Base-by-base conservation (phyloP, 2,329 filamentous ascomycete species). In the Fusarium pseudoanthophilum region DNA sequence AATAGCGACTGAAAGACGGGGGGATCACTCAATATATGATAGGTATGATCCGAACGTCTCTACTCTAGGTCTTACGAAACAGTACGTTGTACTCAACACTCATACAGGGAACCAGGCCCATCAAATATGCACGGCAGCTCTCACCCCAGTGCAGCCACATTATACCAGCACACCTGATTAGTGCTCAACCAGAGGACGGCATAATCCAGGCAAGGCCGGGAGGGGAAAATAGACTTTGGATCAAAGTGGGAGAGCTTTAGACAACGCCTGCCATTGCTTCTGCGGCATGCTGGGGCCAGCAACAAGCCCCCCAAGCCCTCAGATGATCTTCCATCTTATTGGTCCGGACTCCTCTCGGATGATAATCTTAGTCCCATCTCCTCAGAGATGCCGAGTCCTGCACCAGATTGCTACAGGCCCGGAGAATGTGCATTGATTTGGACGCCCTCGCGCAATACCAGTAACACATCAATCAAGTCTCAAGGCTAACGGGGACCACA, bases 171-270 rank as follows among this genome's bases (percentile, higher is more conserved):
- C 57, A 51, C 60, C 72, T 62, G 48, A 57, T 68, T 65, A 60
- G 43, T 55, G 32, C 67, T 55, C 56, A 64, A 49, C 63, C 45
- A 59, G 60, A 61, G 64, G 51, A 46, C 60, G 52, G 60, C 52
- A 67, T 56, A 46, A 56, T 57, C 67, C 56, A 67, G 53, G 62
- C 69, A 46, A 68, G 70, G 55, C 62, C 62, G 61, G 61, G 65
- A 74, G 73, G 75, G 74, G 74, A 61, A 71, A 77, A 75, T 77
- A 78, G 36, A 77, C 75, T 77, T 78, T 77, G 43, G 61, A 67
- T 65, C 67, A 73, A 51, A 68, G 64, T 63, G 66, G 64, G 45
- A 73, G 64, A 70, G 42, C 61, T 76, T 67, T 60, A 69, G 40
- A 61, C 67, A 63, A 67, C 48, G 67, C 56, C 56, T 69, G 46